Evolutionary conservation across 2,329 filamentous ascomycete genomes (phyloP).

Genomic region (Westerdykella sp.): DNA sequence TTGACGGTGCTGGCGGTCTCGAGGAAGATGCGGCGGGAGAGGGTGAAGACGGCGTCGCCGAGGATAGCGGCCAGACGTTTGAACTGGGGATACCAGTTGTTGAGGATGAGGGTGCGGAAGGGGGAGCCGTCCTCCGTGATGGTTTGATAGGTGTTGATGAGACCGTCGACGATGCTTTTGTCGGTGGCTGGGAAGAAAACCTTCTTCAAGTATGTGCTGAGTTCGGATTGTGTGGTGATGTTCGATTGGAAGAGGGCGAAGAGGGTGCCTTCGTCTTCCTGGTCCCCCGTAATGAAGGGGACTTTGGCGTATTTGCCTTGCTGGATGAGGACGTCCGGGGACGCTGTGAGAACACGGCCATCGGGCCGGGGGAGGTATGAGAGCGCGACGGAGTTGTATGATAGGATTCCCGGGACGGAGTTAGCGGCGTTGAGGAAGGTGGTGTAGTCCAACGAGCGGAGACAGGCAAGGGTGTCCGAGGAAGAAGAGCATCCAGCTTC

Average conservation of each 20-base stretch:
- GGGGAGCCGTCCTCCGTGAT: constrained; percentile 57
- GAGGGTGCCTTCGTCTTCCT: constrained; percentile 74
- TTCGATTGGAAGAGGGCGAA: constrained; percentile 66
- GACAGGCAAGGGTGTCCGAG: constrained; percentile 43
- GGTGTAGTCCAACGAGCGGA: constrained; percentile 43
- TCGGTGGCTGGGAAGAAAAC: constrained; percentile 57
- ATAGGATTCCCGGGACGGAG: constrained; percentile 62
- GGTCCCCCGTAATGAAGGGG: constrained; percentile 63
- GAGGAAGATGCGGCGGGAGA: constrained; percentile 63
- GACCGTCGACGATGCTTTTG: constrained; percentile 44
- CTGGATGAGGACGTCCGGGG: constrained; percentile 53
- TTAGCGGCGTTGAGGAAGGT: constrained; percentile 58
- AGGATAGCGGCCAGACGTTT: constrained; percentile 71
- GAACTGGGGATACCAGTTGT: constrained; percentile 69
- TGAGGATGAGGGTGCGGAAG: constrained; percentile 62
- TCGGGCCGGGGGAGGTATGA: constrained; percentile 72
- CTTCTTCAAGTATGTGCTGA: constrained; percentile 57
- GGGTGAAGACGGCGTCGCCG: constrained; percentile 68
- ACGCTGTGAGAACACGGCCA: constrained; percentile 54
- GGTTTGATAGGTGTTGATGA: constrained; percentile 60
- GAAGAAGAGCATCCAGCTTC: constrained; percentile 42
- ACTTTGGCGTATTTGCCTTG: constrained; percentile 53
- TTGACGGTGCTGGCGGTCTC: constrained; percentile 41
- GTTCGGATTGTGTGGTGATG: constrained; percentile 53
- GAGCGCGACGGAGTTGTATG: constrained; percentile 62